Evolutionary conservation across 768 basidiomycete genomes (phyloP).

Genomic region (Tremella mesenterica): DNA sequence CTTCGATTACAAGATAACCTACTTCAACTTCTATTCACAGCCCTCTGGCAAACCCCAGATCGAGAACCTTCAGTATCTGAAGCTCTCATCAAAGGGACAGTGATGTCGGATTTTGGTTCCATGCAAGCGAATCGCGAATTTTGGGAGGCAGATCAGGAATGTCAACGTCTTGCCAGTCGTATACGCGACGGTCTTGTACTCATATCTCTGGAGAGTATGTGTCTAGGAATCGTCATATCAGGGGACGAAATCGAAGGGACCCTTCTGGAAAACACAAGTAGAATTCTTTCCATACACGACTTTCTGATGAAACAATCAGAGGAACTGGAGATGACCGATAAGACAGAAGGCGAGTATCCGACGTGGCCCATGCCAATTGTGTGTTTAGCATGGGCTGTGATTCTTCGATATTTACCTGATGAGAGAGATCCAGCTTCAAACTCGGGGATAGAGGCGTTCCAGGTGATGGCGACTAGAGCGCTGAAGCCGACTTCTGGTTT

Average conservation of each 20-base stretch:
- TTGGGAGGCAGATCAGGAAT: conserved; percentile 43
- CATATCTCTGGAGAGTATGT: conserved; percentile 29
- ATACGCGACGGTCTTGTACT: conserved; percentile 27
- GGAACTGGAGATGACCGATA: background rate
- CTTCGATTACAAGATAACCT: conserved; percentile 63
- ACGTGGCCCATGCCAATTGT: conserved; percentile 61
- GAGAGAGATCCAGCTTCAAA: background rate
- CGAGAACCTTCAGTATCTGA: conserved; percentile 24
- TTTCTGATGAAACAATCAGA: conserved; percentile 48
- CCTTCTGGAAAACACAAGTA: conserved; percentile 42
- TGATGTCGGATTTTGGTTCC: conserved; percentile 33
- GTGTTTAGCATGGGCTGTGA: conserved; percentile 75
- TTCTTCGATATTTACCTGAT: conserved; percentile 47
- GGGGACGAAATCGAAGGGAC: conserved; percentile 14
- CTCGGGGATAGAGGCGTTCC: conserved; percentile 45
- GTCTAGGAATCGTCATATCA: conserved; percentile 16
- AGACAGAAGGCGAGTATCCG: conserved; percentile 47
- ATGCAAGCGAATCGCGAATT: conserved; percentile 29
- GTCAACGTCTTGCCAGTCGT: conserved; percentile 7
- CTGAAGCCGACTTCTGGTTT: conserved; percentile 51
- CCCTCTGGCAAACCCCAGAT: conserved; percentile 62
- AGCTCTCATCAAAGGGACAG: conserved; percentile 25
- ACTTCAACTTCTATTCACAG: conserved; percentile 80
- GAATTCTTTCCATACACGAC: conserved; percentile 49
- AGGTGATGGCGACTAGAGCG: conserved; percentile 51